These are phyloP conservation scores for Epicoccum nigrum DNA, from an alignment of 2,329 filamentous ascomycete species.

Conservation along the genomic window DNA sequence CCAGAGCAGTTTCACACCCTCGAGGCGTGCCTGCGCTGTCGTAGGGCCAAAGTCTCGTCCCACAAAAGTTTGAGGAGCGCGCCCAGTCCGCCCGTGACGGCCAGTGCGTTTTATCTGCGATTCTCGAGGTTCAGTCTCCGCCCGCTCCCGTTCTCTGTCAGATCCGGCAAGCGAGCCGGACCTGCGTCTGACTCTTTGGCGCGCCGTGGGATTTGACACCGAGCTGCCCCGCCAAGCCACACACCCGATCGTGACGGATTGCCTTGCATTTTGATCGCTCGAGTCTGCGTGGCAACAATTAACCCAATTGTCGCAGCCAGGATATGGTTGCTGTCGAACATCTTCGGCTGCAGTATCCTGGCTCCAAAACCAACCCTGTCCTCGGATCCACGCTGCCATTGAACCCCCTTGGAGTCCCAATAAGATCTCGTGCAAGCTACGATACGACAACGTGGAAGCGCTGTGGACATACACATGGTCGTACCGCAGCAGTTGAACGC, in stretches of 20 bases:
- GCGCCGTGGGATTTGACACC: slow-evolving; percentile 6
- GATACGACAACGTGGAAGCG: slow-evolving; percentile 31
- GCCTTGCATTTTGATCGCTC: slow-evolving; percentile 22
- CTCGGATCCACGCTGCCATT: slow-evolving; percentile 27
- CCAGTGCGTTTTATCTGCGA: slow-evolving; percentile 8
- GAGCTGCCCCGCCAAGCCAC: slow-evolving; percentile 10
- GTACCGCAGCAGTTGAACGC: slow-evolving; percentile 38
- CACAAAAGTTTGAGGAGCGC: slow-evolving; percentile 9
- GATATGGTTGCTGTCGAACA: slow-evolving; percentile 30
- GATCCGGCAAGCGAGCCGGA: slow-evolving; percentile 29
- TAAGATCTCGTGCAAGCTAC: slow-evolving; percentile 30
- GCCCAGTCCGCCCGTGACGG: neutral
- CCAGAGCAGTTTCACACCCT: too few relatives aligned
- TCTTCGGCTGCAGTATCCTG: slow-evolving; percentile 28
- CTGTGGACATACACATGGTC: slow-evolving; percentile 25
- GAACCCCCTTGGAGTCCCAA: slow-evolving; percentile 21
- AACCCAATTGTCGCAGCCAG: slow-evolving; percentile 23
- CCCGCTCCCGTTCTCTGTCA: slow-evolving; percentile 16
- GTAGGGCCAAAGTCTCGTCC: too few relatives aligned
- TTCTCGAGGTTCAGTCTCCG: slow-evolving; percentile 3
- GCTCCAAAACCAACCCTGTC: slow-evolving; percentile 32
- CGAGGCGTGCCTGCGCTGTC: too few relatives aligned
- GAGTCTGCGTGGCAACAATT: slow-evolving; percentile 24
- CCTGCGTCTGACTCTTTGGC: slow-evolving; percentile 10
- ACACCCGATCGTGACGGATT: slow-evolving; percentile 6